Base-by-base conservation (phyloP, 257 asterid species). In the Petunia secreta region DNA sequence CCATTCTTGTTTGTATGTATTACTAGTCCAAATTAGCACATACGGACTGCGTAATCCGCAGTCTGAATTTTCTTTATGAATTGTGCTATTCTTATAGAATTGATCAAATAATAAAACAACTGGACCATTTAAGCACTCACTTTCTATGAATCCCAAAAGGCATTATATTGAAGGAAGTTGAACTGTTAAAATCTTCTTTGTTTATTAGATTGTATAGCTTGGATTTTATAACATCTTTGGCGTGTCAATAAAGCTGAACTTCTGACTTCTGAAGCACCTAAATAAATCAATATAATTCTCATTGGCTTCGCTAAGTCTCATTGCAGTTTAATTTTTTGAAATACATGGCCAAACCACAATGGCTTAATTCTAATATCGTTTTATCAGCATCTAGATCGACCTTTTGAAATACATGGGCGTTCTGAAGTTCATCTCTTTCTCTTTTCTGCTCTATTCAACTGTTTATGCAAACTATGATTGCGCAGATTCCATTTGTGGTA, bases 381-480 rank as follows among this genome's bases (percentile, higher is more conserved):
- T 50, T 50, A 13, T 73, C 63, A 34, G 14, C 36, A 50, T 73
- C 62, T 62, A 50, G 50, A 50, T 73, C 36, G 78, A 73, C 63
- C 50, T 50, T 73, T 48, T 39, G 6, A 40, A 65, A 87, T 87
- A 69, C 68, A 94, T 94, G 98, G 92, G 57, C 6, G 75, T 78
- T 63, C 80, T 79, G 54, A 83, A 75, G 68, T 34, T 58, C 77
- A 55, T 83, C 85, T 53, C 79, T 75, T 54, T 89, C 50, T 36
- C 82, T 63, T 14, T 60, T 79, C 82, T 80, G 79, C 80, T 90
- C 62, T 80, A 64, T 68, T 84, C 69, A 13, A 10, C 82, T 73
- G 71, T 78, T 37, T 80, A 75, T 43, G 91, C 91, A 63, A 82
- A 63, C 46, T 75, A 85, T 13, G 82, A 85, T 77, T 89, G 91